phyloP scores from a whole-genome alignment of 352 stramenopile genomes.

The Globisporangium nagaii region DNA sequence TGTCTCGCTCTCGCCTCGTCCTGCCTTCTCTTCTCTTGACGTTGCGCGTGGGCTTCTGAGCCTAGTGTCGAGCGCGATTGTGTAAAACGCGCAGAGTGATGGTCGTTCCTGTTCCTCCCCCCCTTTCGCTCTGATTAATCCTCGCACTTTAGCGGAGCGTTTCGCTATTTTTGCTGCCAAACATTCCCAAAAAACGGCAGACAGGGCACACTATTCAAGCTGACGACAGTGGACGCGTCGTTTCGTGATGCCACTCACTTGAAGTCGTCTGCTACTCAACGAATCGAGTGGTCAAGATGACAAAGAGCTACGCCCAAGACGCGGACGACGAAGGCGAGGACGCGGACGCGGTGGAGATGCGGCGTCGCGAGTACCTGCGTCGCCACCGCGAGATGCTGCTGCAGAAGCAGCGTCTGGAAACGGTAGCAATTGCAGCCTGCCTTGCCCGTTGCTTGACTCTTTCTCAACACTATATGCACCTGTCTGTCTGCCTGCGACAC shows the following conservation, averaged over 20 bases:
- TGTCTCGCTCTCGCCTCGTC: not conserved
- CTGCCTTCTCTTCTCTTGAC: not conserved
- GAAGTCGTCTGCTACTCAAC: not conserved
- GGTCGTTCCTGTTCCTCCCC: not conserved
- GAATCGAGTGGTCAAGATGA: not conserved
- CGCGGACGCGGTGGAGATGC: conserved; percentile 33
- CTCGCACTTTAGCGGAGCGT: conserved; percentile 6
- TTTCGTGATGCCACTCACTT: not conserved
- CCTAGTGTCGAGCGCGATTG: too few relatives aligned
- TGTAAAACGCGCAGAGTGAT: not conserved
- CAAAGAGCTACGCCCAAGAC: not conserved
- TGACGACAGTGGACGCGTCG: too few relatives aligned
- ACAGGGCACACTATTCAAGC: not conserved
- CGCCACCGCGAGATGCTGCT: conserved; percentile 39
- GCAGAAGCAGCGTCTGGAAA: conserved; percentile 52
- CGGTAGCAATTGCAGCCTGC: conserved; percentile 17
- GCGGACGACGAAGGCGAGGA: not conserved
- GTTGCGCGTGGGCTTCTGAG: too few relatives aligned
- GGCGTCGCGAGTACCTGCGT: conserved; percentile 33
- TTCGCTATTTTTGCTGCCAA: not conserved
- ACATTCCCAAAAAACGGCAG: not conserved
- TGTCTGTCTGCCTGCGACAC: too few relatives aligned
- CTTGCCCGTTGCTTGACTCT: not conserved
- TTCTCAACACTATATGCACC: too few relatives aligned
- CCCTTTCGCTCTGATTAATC: conserved; percentile 9